Evolutionary conservation across 2,329 filamentous ascomycete genomes (phyloP).

Genomic region (Hymenoscyphus fraxineus): DNA sequence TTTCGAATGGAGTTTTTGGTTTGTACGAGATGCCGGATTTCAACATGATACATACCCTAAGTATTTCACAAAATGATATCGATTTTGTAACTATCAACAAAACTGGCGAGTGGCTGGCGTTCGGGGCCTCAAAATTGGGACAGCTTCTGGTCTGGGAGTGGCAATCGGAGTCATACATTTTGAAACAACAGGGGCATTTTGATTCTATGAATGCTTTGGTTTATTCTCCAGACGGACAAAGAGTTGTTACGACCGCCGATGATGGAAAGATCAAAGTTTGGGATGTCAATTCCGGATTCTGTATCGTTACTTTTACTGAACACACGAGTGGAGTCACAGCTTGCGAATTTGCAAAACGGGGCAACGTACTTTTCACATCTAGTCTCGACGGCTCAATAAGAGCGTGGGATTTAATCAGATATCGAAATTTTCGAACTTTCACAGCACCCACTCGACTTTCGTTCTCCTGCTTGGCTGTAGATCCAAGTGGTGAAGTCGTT

Average conservation of each 20-base stretch:
- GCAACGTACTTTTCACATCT: slow-evolving; percentile 92
- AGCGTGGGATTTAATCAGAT: slow-evolving; percentile 94
- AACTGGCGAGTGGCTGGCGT: slow-evolving; percentile 93
- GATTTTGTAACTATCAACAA: slow-evolving; percentile 93
- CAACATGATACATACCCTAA: slow-evolving; percentile 86
- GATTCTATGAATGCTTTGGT: slow-evolving; percentile 91
- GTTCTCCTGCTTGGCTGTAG: slow-evolving; percentile 93
- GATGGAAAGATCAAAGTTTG: slow-evolving; percentile 99
- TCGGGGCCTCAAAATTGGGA: slow-evolving; percentile 90
- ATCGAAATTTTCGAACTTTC: slow-evolving; percentile 96
- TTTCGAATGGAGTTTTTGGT: slow-evolving; percentile 90
- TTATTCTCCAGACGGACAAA: slow-evolving; percentile 90
- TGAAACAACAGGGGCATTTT: slow-evolving; percentile 97
- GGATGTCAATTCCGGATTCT: slow-evolving; percentile 96
- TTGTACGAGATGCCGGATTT: slow-evolving; percentile 96
- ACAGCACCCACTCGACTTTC: slow-evolving; percentile 88
- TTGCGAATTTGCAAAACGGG: slow-evolving; percentile 91
- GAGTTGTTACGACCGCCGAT: slow-evolving; percentile 88
- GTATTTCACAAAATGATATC: slow-evolving; percentile 95
- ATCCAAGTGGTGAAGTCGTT: slow-evolving; percentile 93
- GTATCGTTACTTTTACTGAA: slow-evolving; percentile 96
- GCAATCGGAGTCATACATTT: slow-evolving; percentile 97
- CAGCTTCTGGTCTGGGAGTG: slow-evolving; percentile 99
- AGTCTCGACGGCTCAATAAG: slow-evolving; percentile 91
- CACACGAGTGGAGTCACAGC: slow-evolving; percentile 92